phyloP scores from a whole-genome alignment of 108 stramenopile genomes.

The Stephanodiscus minutulus region DNA sequence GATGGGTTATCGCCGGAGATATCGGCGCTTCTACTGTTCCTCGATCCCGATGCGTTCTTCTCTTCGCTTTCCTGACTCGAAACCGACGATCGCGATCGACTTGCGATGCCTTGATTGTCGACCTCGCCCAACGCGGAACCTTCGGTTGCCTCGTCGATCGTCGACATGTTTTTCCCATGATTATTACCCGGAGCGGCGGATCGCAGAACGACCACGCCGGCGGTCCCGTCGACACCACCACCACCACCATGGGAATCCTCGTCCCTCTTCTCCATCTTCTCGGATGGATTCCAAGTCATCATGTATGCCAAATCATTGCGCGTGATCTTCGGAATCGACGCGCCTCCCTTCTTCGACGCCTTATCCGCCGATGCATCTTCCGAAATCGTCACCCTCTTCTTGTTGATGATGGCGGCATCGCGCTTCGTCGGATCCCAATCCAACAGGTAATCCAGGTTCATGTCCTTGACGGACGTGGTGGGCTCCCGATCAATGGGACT shows the following conservation, averaged over 20 bases:
- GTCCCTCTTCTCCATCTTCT: conserved; percentile 26
- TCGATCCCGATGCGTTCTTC: not conserved
- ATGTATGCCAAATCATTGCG: conserved; percentile 86
- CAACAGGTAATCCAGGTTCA: conserved; percentile 82
- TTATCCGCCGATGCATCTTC: conserved; percentile 17
- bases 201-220: conserved; percentile 10
- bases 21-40: conserved; percentile 1
- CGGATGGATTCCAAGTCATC: conserved; percentile 83
- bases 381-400: conserved; percentile 26
- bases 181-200: not conserved
- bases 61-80: conserved; percentile 2
- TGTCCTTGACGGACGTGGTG: conserved; percentile 44
- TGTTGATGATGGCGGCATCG: conserved; percentile 19
- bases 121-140: not conserved
- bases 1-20: not conserved
- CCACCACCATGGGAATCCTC: conserved; percentile 2
- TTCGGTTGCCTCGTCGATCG: conserved; percentile 44
- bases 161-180: conserved; percentile 37
- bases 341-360: not conserved
- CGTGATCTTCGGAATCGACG: conserved; percentile 52
- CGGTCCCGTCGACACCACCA: not conserved
- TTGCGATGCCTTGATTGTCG: not conserved
- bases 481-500: conserved; percentile 43
- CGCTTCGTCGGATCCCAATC: conserved; percentile 72
- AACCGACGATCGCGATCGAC: conserved; percentile 7